Evolutionary conservation across 352 stramenopile species (phyloP).

Genomic region (Globisporangium paroecandrum): DNA sequence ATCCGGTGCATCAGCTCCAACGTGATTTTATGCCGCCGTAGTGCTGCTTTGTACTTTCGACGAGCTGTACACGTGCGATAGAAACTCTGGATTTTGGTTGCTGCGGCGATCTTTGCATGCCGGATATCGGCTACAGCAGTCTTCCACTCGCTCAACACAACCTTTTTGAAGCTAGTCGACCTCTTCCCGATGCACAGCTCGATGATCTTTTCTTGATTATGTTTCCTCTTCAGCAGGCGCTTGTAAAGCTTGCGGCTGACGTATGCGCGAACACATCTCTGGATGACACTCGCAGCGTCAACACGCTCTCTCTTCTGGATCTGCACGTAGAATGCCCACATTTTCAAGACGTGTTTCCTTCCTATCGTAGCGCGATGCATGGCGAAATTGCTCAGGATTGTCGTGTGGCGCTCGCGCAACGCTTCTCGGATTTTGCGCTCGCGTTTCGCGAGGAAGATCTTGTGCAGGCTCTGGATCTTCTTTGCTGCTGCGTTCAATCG

Average conservation of each 20-base stretch:
- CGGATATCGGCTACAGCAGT: constrained; percentile 2
- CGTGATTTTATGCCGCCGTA: constrained; percentile 42
- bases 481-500: constrained; percentile 33
- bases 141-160: constrained; percentile 25
- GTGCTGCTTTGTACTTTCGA: constrained; percentile 32
- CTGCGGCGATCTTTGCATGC: constrained; percentile 14
- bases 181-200: constrained; percentile 32
- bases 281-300: constrained; percentile 32
- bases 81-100: constrained; percentile 36
- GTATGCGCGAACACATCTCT: constrained; percentile 38
- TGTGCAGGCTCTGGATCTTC: constrained; percentile 54
- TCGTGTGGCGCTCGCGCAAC: constrained; percentile 37
- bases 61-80: constrained; percentile 32
- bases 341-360: constrained; percentile 26
- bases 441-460: constrained; percentile 33
- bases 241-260: constrained; percentile 31
- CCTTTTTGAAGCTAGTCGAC: constrained; percentile 13
- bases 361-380: constrained; percentile 25
- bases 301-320: constrained; percentile 30
- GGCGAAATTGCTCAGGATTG: constrained; percentile 35
- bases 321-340: constrained; percentile 38
- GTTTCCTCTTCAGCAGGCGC: constrained; percentile 32
- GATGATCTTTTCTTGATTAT: constrained; percentile 40
- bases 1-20: constrained; percentile 48
- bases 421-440: constrained; percentile 29